These are phyloP conservation scores for Nicotiana undulata DNA, from an alignment of 257 asterid genomes.

Conservation along the genomic window DNA sequence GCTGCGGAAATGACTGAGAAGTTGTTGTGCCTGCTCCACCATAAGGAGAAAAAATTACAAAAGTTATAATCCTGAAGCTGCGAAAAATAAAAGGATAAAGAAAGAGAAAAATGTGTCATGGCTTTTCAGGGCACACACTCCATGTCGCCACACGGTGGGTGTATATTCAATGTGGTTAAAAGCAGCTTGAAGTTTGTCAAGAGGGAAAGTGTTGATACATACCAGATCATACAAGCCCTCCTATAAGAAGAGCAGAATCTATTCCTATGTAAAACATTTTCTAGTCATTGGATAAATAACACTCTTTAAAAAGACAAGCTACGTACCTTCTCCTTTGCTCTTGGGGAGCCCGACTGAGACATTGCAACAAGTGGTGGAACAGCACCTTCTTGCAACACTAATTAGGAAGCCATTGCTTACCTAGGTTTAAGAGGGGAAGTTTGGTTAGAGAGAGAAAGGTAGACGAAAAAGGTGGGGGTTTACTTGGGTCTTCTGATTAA, in stretches of 20 bases:
- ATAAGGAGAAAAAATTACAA: slow-evolving; percentile 8
- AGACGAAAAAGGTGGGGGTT: no score
- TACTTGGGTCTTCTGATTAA: no score
- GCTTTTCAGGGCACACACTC: not conserved
- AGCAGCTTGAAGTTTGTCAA: not conserved
- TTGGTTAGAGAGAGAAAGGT: no score
- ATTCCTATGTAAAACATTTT: not conserved
- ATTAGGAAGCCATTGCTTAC: no score
- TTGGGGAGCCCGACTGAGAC: slow-evolving; percentile 79
- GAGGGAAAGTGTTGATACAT: not conserved
- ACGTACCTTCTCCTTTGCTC: slow-evolving; percentile 92
- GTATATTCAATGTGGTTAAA: not conserved
- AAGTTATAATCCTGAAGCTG: not conserved
- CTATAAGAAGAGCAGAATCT: not conserved
- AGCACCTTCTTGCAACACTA: slow-evolving; percentile 92
- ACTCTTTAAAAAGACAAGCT: not conserved
- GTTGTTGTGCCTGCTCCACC: slow-evolving; percentile 79
- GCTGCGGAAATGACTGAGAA: slow-evolving; percentile 88
- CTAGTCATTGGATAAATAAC: slow-evolving; percentile 4
- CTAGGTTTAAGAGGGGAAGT: no score
- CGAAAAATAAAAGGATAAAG: not conserved
- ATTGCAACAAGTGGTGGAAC: slow-evolving; percentile 94
- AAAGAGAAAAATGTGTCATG: not conserved
- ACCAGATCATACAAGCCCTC: not conserved
- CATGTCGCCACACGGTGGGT: not conserved